A percentile compares a stretch with the other conserved stretches of the same genome.
Evolutionary conservation across 257 asterid genomes (phyloP).

Genomic region (Petrea volubilis): DNA sequence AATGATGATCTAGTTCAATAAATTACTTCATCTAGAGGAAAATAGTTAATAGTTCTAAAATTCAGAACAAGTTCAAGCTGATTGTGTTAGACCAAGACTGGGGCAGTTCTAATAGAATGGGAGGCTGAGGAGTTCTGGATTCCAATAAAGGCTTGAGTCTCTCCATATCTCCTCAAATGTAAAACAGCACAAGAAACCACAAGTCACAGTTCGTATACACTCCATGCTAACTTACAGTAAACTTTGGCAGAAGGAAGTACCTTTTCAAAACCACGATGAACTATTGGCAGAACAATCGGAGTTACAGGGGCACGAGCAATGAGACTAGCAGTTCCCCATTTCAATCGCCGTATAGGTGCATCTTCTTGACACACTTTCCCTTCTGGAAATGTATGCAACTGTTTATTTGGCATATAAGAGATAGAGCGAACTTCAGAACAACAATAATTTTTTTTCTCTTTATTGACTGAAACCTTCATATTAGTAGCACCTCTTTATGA

Average conservation of each 20-base stretch:
- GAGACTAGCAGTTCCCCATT: conserved; percentile 99
- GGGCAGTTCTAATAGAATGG: neutral
- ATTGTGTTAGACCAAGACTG: neutral
- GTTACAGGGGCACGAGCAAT: conserved; percentile 90
- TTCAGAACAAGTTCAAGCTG: neutral
- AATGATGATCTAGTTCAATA: conserved; percentile 2
- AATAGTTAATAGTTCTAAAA: neutral
- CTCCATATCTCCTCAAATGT: neutral
- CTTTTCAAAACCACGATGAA: conserved; percentile 91
- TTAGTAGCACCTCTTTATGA: conserved; percentile 13
- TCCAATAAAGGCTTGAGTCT: neutral
- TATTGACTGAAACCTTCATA: neutral
- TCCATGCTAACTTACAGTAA: conserved; percentile 4
- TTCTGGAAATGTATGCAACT: conserved; percentile 98
- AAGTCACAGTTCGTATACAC: neutral
- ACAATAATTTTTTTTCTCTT: neutral
- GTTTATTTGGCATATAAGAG: conserved; percentile 36
- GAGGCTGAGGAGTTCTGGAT: neutral
- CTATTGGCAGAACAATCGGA: conserved; percentile 91
- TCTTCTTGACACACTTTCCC: conserved; percentile 97
- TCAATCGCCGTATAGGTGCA: conserved; percentile 82
- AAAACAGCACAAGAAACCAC: neutral
- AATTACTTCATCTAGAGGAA: conserved; percentile 6
- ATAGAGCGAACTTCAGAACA: conserved; percentile 19
- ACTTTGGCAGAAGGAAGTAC: conserved; percentile 34